Conservation (phyloP, 2,329 filamentous ascomycete genomes). For the Lizonia empirigonia region DNA sequence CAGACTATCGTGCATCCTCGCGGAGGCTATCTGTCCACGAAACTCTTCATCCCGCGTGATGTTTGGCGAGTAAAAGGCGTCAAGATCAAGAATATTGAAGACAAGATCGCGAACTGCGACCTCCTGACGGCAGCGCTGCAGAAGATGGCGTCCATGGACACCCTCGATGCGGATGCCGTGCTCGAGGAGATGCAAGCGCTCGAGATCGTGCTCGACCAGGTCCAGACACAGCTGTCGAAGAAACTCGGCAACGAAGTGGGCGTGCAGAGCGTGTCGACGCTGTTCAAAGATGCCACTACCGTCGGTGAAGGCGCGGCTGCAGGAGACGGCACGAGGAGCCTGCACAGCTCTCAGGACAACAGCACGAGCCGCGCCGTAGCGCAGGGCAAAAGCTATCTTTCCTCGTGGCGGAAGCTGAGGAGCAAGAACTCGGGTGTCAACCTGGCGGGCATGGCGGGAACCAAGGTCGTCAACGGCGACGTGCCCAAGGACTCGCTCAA, state of each 20-base stretch:
- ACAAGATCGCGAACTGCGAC: constrained; percentile 93
- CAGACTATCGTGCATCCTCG: constrained; percentile 90
- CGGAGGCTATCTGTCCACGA: constrained; percentile 89
- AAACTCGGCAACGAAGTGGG: constrained; percentile 95
- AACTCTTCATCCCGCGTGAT: constrained; percentile 88
- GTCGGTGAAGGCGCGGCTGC: constrained; percentile 39
- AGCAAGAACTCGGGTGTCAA: constrained; percentile 80
- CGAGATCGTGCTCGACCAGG: constrained; percentile 84
- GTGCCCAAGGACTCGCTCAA: constrained; percentile 64
- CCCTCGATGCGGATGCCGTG: constrained; percentile 86
- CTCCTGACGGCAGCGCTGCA: constrained; percentile 85
- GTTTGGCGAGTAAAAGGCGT: constrained; percentile 94
- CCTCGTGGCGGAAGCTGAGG: constrained; percentile 87
- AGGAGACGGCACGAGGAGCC: constrained; percentile 27
- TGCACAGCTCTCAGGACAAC: constrained; percentile 40
- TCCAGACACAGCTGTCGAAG: constrained; percentile 75
- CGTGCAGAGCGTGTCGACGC: constrained; percentile 70
- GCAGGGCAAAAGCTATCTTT: constrained; percentile 72
- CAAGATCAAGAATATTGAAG: constrained; percentile 87
- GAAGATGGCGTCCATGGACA: constrained; percentile 83
- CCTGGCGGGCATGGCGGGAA: constrained; percentile 56
- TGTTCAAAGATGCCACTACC: constrained; percentile 73
- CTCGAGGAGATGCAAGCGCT: constrained; percentile 92
- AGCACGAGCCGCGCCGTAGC: constrained; percentile 42
- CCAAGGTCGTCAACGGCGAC: constrained; percentile 42